phyloP scores from a whole-genome alignment of 2,329 filamentous ascomycete genomes.

The Monilinia laxa region DNA sequence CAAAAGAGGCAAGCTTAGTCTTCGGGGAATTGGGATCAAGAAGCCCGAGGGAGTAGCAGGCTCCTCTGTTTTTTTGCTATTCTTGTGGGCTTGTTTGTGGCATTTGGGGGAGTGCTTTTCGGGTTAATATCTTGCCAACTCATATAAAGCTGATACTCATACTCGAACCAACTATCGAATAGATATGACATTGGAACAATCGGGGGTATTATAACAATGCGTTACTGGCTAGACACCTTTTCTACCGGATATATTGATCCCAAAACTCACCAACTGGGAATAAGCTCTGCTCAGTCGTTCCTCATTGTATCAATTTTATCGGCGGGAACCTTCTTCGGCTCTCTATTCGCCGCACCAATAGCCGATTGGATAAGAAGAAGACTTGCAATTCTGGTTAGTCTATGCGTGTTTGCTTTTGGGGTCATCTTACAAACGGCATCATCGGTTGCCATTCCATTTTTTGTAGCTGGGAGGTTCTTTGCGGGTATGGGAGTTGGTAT shows the following conservation, averaged over 20 bases:
- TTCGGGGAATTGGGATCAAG: slow-evolving; percentile 36
- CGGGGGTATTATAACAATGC: slow-evolving; percentile 57
- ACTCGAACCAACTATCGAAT: neutral
- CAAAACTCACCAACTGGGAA: slow-evolving; percentile 44
- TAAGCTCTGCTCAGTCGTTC: slow-evolving; percentile 56
- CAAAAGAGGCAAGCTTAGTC: neutral
- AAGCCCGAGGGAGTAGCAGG: slow-evolving; percentile 55
- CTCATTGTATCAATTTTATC: slow-evolving; percentile 71
- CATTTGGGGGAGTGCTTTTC: slow-evolving; percentile 60
- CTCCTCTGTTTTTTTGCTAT: slow-evolving; percentile 60
- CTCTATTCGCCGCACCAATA: slow-evolving; percentile 44
- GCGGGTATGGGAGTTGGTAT: slow-evolving; percentile 73
- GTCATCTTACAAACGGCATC: slow-evolving; percentile 66
- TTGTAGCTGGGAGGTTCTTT: slow-evolving; percentile 72
- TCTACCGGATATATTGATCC: slow-evolving; percentile 52
- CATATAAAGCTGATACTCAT: neutral
- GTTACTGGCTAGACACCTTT: slow-evolving; percentile 50
- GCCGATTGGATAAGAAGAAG: slow-evolving; percentile 47
- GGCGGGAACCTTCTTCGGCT: slow-evolving; percentile 72
- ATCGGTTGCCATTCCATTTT: slow-evolving; percentile 60
- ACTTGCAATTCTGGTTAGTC: slow-evolving; percentile 66
- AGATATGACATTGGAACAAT: slow-evolving; percentile 60
- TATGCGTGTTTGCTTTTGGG: slow-evolving; percentile 63
- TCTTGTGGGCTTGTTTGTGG: slow-evolving; percentile 58
- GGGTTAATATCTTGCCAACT: slow-evolving; percentile 43